Percentiles rank a stretch among this genome's conserved stretches.
Evolutionary conservation across 805 yeast species (phyloP).

Genomic region (Candida methanosorbosa): DNA sequence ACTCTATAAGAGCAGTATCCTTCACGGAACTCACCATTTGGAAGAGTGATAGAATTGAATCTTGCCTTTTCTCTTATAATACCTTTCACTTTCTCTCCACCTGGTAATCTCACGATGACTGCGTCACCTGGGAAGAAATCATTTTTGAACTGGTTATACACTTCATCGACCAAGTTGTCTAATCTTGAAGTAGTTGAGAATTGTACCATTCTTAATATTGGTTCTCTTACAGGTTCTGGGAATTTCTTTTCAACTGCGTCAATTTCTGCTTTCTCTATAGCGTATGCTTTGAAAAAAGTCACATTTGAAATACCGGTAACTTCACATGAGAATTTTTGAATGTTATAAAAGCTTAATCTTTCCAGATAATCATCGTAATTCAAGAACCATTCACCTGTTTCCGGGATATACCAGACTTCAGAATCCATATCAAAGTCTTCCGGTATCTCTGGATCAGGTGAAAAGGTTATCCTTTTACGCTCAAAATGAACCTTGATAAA

Average conservation of each 20-base stretch:
- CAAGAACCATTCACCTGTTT: conserved; percentile 84
- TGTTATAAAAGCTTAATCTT: conserved; percentile 63
- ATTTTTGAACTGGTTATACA: conserved; percentile 64
- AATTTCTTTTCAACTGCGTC: conserved; percentile 66
- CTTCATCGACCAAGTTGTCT: conserved; percentile 82
- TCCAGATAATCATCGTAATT: conserved; percentile 68
- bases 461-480: conserved; percentile 57
- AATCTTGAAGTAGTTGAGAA: conserved; percentile 75
- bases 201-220: conserved; percentile 78
- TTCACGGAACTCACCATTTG: conserved; percentile 23
- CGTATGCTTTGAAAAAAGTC: conserved; percentile 82
- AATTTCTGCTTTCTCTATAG: conserved; percentile 60
- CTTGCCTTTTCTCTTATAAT: conserved; percentile 80
- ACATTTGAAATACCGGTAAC: conserved; percentile 89
- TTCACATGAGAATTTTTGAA: conserved; percentile 86
- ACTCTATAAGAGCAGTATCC: conserved; percentile 67
- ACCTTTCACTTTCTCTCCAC: conserved; percentile 41
- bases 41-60: conserved; percentile 42
- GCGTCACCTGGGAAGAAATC: conserved; percentile 91
- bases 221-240: conserved; percentile 89
- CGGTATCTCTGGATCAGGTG: conserved; percentile 51
- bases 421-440: conserved; percentile 40
- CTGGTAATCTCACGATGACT: conserved; percentile 49
- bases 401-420: conserved; percentile 73
- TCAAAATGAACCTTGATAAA: conserved; percentile 59